Evolutionary conservation across 2,329 filamentous ascomycete genomes (phyloP), one percentile per base, ranked within the genome.

Genomic region (Calonectria pseudoreteaudii): DNA sequence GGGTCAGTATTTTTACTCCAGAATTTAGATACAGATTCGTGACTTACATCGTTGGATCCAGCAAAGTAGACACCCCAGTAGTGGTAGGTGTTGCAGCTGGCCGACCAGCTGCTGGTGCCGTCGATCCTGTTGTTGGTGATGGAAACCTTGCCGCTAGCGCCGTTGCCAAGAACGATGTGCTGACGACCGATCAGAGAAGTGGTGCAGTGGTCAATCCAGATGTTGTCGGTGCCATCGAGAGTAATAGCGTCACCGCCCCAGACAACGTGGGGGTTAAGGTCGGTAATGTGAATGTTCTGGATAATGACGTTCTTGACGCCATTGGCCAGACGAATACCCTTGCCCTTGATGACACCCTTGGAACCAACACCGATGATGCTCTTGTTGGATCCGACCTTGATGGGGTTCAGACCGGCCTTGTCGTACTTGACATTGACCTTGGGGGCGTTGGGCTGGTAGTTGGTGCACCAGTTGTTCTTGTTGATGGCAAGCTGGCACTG

Each of bases 71-170:
- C 81, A 47, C 82, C 86, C 88, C 90, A 91, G 86, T 91, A 91
- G 82, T 90, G 89, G 81, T 89, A 86, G 41, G 85, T 85, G 77
- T 91, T 85, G 82, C 90, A 92, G 41, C 86, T 88, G 3, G 90
- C 88, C 16, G 89, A 91, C 83, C 86, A 91, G n/a, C 82, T 79
- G 38, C 86, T 86, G 18, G 80, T 78, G 70, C 90, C 90, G 79
- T 92, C 87, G 78, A 92, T 88, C 77, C 90, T 87, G 83, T 80
- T 86, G 86, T 92, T 91, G 75, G 89, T 89, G 80, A 92, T 87
- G 23, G 89, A 90, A 23, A 92, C 88, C 52, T 88, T 88, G 79
- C 86, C 86, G 75, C 86, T 87, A 52, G 88, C 86, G 3, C 81
- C 77, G 79, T 86, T 88, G 74, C 90, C 90, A 56, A 90, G 86